Evolutionary conservation across 2,329 filamentous ascomycete species (phyloP), one percentile per base, ranked within the genome.

Genomic region (Aspergillus bombycis): DNA sequence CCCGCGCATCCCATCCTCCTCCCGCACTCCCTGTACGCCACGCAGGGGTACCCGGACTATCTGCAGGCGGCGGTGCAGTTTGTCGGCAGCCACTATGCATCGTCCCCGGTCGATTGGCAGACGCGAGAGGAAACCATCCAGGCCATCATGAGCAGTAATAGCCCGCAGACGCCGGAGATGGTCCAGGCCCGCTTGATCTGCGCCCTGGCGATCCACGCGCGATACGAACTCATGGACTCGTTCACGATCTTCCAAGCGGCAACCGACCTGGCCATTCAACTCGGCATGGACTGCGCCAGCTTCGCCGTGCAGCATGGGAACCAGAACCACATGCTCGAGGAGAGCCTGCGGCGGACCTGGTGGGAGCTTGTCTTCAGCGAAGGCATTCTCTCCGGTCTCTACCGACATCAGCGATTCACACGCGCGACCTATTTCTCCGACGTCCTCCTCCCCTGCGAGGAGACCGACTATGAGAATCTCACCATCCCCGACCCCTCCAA

Each of bases 331-430:
- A 53, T 53, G 50, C 50, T 53, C 16, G 52, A 54, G 11, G 46
- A 60, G 34, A 53, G 57, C 28, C 21, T 28, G 19, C 43, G 57
- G 6, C 43, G 57, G 38, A 60, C 57, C 4, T 60, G 57, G 57
- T 60, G 57, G 57, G 57, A 60, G 57, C 43, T 60, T 8, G 32
- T 38, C 45, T 38, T 60, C 11, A n/a, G 32, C 16, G 57, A 54
- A 14, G 57, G 57, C n/a, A 52, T 52, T 6, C 28, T 60, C 30
- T 38, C 57, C n/a, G 57, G 19, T 12, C n/a, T 59, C 14, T 59
- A 48, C 28, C 57, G 43, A 14, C 23, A 38, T 12, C 41, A 50
- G 32, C 28, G 45, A 7, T 59, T 59, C 9, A 21, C 48, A 2
- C 45, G 43, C 12, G 36, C 32, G 26, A 52, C 45, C 2, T 48